Evolutionary conservation across 2,329 filamentous ascomycete genomes (phyloP).

Genomic region (Nemania sp.): DNA sequence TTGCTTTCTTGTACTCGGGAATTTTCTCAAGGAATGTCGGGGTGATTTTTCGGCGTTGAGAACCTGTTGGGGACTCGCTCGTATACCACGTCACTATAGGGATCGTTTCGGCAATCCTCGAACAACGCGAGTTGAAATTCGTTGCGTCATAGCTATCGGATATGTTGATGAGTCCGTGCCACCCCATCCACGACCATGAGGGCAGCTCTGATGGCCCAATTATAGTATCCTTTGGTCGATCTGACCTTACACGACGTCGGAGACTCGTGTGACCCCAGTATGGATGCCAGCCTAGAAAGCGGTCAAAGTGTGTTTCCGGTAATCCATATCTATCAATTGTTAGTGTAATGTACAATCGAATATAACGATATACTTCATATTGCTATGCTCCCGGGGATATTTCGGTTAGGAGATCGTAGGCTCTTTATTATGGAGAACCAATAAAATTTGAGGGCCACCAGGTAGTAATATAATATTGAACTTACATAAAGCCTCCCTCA

Average conservation of each 20-base stretch:
- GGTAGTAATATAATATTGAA: not conserved
- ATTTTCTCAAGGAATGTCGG: slow-evolving; percentile 1
- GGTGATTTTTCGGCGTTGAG: not conserved
- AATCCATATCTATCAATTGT: slow-evolving; percentile 9
- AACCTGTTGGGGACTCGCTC: not conserved
- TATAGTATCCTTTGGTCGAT: not conserved
- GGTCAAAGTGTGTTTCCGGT: slow-evolving; percentile 5
- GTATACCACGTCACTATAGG: slow-evolving; percentile 6
- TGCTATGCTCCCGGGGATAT: not conserved
- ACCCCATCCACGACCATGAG: slow-evolving; percentile 15
- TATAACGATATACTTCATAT: not conserved
- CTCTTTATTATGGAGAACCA: no score
- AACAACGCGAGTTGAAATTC: not conserved
- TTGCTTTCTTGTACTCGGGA: not conserved
- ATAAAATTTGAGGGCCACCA: no score
- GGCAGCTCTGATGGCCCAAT: slow-evolving; percentile 9
- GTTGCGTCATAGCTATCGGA: not conserved
- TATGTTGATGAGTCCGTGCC: not conserved
- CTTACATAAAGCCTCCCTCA: slow-evolving; percentile 13
- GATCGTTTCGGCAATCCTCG: not conserved
- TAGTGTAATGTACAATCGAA: not conserved
- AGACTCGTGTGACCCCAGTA: slow-evolving; percentile 4
- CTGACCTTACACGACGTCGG: slow-evolving; percentile 12
- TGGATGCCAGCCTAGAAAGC: slow-evolving; percentile 12
- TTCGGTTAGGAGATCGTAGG: not conserved